A percentile compares a stretch with the other conserved stretches of the same genome.
Conservation (phyloP, 129 eudicot genomes). For the Glebionis coronaria region DNA sequence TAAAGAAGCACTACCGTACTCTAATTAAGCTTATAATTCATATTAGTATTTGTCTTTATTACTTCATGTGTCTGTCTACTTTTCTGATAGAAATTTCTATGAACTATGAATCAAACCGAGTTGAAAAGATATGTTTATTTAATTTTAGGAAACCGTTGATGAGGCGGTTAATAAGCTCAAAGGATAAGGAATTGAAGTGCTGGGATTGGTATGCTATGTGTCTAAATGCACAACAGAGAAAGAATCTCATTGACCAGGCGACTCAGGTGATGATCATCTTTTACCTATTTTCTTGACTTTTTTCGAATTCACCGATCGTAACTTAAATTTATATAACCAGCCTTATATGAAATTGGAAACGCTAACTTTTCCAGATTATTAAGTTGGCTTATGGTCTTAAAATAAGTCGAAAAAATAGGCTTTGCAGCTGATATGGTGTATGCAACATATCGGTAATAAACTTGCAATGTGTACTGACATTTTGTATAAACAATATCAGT, state of each 20-base stretch:
- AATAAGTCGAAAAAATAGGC: too few relatives aligned
- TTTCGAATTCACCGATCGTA: not conserved
- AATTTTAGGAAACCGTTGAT: conserved; percentile 68
- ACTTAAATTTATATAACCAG: not conserved
- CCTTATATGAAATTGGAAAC: too few relatives aligned
- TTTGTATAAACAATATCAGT: too few relatives aligned
- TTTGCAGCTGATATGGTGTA: too few relatives aligned
- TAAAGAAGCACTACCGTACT: too few relatives aligned
- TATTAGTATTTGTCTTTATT: too few relatives aligned
- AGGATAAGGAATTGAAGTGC: conserved; percentile 61
- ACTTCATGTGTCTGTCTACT: not conserved
- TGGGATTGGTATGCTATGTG: conserved; percentile 91
- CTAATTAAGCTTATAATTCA: too few relatives aligned
- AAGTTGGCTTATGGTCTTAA: too few relatives aligned
- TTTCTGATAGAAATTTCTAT: not conserved
- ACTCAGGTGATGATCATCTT: conserved; percentile 45
- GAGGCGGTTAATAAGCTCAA: conserved; percentile 75
- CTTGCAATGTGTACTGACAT: too few relatives aligned
- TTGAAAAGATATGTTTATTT: not conserved
- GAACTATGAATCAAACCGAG: not conserved
- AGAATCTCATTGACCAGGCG: conserved; percentile 66
- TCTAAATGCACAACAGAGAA: conserved; percentile 87
- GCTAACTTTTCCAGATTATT: too few relatives aligned
- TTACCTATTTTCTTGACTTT: not conserved
- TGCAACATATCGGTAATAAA: too few relatives aligned